Evolutionary conservation across 2,329 filamentous ascomycete genomes (phyloP), one percentile per base, ranked within the genome.

Genomic region (Rugonectria rugulosa): DNA sequence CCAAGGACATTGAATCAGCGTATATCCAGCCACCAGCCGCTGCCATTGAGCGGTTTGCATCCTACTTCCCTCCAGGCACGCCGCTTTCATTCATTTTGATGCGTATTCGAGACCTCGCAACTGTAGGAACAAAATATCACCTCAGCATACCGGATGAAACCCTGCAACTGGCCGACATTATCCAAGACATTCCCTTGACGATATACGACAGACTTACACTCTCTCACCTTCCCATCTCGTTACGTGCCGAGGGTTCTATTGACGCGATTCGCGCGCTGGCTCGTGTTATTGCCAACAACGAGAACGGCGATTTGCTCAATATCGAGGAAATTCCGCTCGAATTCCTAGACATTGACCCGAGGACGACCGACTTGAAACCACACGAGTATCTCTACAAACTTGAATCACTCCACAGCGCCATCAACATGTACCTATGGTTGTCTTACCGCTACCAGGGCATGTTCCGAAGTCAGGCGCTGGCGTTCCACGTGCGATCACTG

Each of bases 391-490:
- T 99, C 10, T 77, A 79, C 50, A 75, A 79, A 8, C 78, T 98
- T 17, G 95, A 99, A 72, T 72, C 77, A 3, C 80, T 99, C 14
- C 95, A 99, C 76, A 90, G 91, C 66, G 81, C 86, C 23, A 78
- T 99, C 31, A 91, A 94, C 38, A 77, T 93, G 41, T 99, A 98
- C 70, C 81, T 96, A 2, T 99, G 95, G 95, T 80, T 99, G 14
- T 94, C 90, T 65, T 98, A 94, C 73, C 88, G 94, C 6, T 96
- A 94, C 72, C 81, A 86, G 4, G 90, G 91, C 43, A 81, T 96
- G 45, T 96, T 97, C 72, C 83, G 79, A 6, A 90, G 88, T 61
- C 85, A 94, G 65, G 79, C 79, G 1, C 79, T 97, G 37, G 92
- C 91, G 1, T 88, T 90, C 61, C 87, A 97, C 69, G 85, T 91